These are phyloP conservation scores for Saccharomycopsis vini DNA, from an alignment of 805 yeast genomes.

Conservation along the genomic window DNA sequence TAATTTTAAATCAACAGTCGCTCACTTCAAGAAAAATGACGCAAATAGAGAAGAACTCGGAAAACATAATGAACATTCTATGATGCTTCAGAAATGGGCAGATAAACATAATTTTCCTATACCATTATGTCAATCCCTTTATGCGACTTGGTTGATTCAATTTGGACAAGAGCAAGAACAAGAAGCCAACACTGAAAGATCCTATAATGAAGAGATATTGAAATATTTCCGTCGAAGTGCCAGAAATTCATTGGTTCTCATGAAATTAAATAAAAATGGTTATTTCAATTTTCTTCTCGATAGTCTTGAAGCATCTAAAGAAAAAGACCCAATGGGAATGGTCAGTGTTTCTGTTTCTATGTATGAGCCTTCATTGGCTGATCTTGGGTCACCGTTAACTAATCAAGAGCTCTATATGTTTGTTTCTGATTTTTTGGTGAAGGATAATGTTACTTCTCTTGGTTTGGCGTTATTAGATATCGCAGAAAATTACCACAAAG, in stretches of 20 bases:
- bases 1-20: constrained; percentile 13
- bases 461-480: constrained; percentile 17
- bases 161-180: constrained; percentile 1
- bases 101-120: constrained; percentile 16
- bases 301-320: background rate
- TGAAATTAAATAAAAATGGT: constrained; percentile 2
- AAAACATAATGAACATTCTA: background rate
- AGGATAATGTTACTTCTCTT: constrained; percentile 18
- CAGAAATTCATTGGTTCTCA: constrained; percentile 10
- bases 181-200: background rate
- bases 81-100: constrained; percentile 9
- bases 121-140: constrained; percentile 17
- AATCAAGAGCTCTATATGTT: constrained; percentile 13
- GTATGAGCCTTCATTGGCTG: background rate
- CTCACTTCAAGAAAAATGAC: constrained; percentile 15
- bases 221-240: constrained; percentile 13
- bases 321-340: background rate
- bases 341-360: background rate
- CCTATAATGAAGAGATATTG: constrained; percentile 8
- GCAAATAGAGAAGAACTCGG: constrained; percentile 8
- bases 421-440: constrained; percentile 8
- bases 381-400: background rate
- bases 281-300: constrained; percentile 10
- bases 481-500: constrained; percentile 14
- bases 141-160: constrained; percentile 18